Conservation (phyloP, 2,329 filamentous ascomycete species). For the Fusarium ambrosium region DNA sequence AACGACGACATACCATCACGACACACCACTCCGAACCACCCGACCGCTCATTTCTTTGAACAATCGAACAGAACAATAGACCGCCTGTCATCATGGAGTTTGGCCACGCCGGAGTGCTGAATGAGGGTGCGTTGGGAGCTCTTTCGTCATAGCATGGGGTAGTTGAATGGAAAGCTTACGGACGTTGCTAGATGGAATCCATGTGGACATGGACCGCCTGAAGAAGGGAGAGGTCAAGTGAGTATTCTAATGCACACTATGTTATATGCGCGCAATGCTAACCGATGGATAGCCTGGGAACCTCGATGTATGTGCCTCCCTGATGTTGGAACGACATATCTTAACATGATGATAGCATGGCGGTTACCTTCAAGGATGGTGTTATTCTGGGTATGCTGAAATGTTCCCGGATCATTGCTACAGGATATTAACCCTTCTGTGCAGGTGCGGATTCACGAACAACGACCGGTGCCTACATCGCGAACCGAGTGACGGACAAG, state of each 20-base stretch:
- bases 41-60: background rate
- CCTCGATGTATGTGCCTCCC: conserved; percentile 82
- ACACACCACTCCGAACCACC: conserved; percentile 30
- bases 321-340: conserved; percentile 38
- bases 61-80: background rate
- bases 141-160: conserved; percentile 39
- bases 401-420: background rate
- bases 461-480: conserved; percentile 97
- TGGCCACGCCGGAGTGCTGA: conserved; percentile 71
- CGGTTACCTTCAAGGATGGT: conserved; percentile 98
- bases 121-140: conserved; percentile 66
- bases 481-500: conserved; percentile 99
- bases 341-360: conserved; percentile 77
- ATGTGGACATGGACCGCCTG: conserved; percentile 97
- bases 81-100: conserved; percentile 68
- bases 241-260: conserved; percentile 53
- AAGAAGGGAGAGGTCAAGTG: conserved; percentile 99
- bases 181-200: conserved; percentile 86
- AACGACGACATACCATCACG: conserved; percentile 45
- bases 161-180: conserved; percentile 41
- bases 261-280: conserved; percentile 28
- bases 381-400: conserved; percentile 82
- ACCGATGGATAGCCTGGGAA: conserved; percentile 80
- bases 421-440: conserved; percentile 27
- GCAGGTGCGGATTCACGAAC: conserved; percentile 94